phyloP scores from a whole-genome alignment of 768 basidiomycete species.

The Pleurotus salmoneostramineus region DNA sequence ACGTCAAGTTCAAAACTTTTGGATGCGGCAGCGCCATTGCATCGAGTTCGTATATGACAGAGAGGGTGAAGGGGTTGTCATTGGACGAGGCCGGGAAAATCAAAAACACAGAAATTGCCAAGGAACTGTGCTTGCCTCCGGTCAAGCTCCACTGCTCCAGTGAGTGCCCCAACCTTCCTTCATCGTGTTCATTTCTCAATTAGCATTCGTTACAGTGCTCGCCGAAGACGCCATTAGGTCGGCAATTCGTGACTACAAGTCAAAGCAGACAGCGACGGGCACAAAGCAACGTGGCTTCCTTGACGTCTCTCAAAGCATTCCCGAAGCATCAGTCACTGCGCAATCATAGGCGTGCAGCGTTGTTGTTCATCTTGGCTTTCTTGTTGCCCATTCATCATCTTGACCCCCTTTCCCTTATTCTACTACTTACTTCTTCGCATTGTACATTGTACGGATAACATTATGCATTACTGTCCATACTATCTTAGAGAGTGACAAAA shows the following conservation, averaged over 20 bases:
- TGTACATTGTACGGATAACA: conserved; percentile 11
- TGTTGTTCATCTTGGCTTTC: conserved; percentile 3
- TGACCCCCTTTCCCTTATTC: conserved; percentile 26
- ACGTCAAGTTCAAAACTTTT: conserved; percentile 99
- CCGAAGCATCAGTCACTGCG: conserved; percentile 49
- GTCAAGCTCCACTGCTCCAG: conserved; percentile 96
- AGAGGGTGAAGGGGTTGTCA: conserved; percentile 92
- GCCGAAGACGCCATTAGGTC: conserved; percentile 99
- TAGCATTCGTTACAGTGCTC: conserved; percentile 54
- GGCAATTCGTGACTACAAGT: conserved; percentile 93
- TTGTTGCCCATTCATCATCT: conserved; percentile 8
- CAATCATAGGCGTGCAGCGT: conserved; percentile 21
- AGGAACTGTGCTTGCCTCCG: conserved; percentile 91
- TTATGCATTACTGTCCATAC: conserved; percentile 13
- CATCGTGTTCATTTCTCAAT: background rate
- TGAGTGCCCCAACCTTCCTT: conserved; percentile 35
- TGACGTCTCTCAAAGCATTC: conserved; percentile 59
- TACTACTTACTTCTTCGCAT: conserved; percentile 22
- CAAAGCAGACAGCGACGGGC: conserved; percentile 61
- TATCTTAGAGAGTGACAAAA: conserved; percentile 6
- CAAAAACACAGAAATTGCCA: conserved; percentile 99
- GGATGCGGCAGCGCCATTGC: conserved; percentile 99
- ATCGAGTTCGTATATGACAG: conserved; percentile 97
- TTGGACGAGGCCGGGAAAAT: conserved; percentile 94
- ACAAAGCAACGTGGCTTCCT: conserved; percentile 63